These are phyloP conservation scores for Passiflora organensis DNA, from an alignment of 345 rosid genomes.

Conservation along the genomic window DNA sequence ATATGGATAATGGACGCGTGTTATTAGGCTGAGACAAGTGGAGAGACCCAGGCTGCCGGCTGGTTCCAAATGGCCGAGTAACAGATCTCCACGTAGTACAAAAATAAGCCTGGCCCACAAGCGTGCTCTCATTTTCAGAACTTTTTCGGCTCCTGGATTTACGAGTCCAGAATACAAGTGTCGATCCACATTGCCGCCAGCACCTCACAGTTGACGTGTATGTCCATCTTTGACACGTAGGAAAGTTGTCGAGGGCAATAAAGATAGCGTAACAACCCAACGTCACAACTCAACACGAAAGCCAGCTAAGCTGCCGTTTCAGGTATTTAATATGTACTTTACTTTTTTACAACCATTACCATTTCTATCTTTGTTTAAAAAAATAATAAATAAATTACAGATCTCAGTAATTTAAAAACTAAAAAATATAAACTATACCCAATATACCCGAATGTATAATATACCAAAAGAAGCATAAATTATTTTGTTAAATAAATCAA, in stretches of 20 bases:
- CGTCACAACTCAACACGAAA: no score
- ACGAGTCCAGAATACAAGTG: constrained; percentile 9
- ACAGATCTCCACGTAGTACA: background rate
- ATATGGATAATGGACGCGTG: constrained; percentile 17
- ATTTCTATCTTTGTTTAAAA: no score
- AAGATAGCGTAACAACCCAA: no score
- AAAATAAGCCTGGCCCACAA: background rate
- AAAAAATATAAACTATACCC: no score
- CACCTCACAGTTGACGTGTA: constrained; percentile 2
- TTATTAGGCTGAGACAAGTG: constrained; percentile 1
- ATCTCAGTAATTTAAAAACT: no score
- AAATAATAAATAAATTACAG: no score
- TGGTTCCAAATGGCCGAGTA: constrained; percentile 13
- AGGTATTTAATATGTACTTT: no score
- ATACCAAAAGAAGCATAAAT: no score
- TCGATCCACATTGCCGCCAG: background rate
- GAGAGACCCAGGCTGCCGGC: background rate
- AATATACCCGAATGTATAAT: no score
- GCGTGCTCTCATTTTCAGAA: background rate
- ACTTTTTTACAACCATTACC: background rate
- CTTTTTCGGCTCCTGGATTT: background rate
- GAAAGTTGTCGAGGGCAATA: background rate
- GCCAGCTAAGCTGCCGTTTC: no score
- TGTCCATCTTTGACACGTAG: constrained; percentile 7
- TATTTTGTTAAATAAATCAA: no score